phyloP scores from a whole-genome alignment of 805 yeast genomes.

The Spathaspora passalidarum region DNA sequence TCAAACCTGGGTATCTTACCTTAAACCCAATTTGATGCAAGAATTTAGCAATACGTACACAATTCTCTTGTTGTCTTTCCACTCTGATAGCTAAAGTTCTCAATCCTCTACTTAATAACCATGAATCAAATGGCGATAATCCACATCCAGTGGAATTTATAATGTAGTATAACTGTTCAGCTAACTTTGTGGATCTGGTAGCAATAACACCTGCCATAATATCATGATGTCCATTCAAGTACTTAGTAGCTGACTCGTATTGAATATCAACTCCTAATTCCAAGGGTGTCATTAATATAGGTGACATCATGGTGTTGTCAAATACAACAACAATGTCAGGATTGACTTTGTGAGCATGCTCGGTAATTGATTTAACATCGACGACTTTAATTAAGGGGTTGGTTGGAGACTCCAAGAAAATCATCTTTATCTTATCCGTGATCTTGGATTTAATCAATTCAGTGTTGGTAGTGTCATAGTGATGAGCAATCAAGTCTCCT shows the following conservation, averaged over 20 bases:
- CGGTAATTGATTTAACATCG: slow-evolving; percentile 68
- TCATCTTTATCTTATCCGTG: slow-evolving; percentile 61
- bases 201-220: slow-evolving; percentile 95
- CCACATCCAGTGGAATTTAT: slow-evolving; percentile 92
- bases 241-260: slow-evolving; percentile 92
- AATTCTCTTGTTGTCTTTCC: slow-evolving; percentile 84
- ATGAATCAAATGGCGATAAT: slow-evolving; percentile 86
- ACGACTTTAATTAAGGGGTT: slow-evolving; percentile 89
- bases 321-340: slow-evolving; percentile 76
- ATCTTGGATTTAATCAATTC: slow-evolving; percentile 58
- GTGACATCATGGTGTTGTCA: slow-evolving; percentile 97
- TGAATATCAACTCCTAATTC: slow-evolving; percentile 87
- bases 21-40: slow-evolving; percentile 65
- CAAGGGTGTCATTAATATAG: slow-evolving; percentile 78
- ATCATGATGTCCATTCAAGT: slow-evolving; percentile 92
- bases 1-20: slow-evolving; percentile 84
- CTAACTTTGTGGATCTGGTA: slow-evolving; percentile 58
- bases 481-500: slow-evolving; percentile 64
- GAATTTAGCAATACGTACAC: slow-evolving; percentile 71
- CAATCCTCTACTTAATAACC: slow-evolving; percentile 85
- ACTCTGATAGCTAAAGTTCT: slow-evolving; percentile 84
- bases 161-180: slow-evolving; percentile 67
- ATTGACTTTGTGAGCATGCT: slow-evolving; percentile 61
- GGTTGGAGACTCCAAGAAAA: slow-evolving; percentile 88
- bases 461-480: slow-evolving; percentile 78